Evolutionary conservation across 768 basidiomycete species (phyloP), one percentile per base, ranked within the genome.

Genomic region (Paxillus ammoniavirescens): DNA sequence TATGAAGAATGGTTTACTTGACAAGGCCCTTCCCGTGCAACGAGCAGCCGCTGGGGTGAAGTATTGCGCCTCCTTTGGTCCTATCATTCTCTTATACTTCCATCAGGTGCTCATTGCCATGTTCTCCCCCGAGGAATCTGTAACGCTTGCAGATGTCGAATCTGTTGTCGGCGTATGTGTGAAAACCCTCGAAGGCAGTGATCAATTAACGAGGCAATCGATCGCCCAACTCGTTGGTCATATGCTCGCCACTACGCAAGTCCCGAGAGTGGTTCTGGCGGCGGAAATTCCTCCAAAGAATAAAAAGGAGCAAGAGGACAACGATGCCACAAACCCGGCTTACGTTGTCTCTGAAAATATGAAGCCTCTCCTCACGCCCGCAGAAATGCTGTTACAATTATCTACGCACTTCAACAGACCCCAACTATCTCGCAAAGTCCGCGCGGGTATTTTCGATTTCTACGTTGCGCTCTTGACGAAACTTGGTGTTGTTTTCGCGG

Each of bases 361-460:
- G 48, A 90, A 86, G 59, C 80, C 89, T 0, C 80, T 94, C 36
- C 73, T 93, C 51, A 80, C 82, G 0, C 82, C 87, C 0, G 71
- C 71, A 14, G 92, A 95, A 61, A 96, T 98, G 93, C 72, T 98
- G 9, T 67, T 66, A n/a, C 83, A 84, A 49, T 78, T 98, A 4
- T 93, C 93, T 0, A 69, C 70, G 0, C 87, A 88, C 28, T 91
- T 93, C 74, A 96, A 92, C 75, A 90, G 87, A 65, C 72, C 82
- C 2, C 76, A 82, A 36, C 62, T 81, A 0, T 77, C 87, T 1
- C 83, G 89, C 37, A 86, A 86, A 69, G 82, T 82, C 2, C 82
- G 90, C 18, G 86, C 93, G 33, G 93, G 92, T 7, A 81, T 98
- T 21, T 87, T 97, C 65, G 92, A 97, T 58, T 86, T 92, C 60